phyloP scores from a whole-genome alignment of 2,329 filamentous ascomycete species.

The Septoria linicola region DNA sequence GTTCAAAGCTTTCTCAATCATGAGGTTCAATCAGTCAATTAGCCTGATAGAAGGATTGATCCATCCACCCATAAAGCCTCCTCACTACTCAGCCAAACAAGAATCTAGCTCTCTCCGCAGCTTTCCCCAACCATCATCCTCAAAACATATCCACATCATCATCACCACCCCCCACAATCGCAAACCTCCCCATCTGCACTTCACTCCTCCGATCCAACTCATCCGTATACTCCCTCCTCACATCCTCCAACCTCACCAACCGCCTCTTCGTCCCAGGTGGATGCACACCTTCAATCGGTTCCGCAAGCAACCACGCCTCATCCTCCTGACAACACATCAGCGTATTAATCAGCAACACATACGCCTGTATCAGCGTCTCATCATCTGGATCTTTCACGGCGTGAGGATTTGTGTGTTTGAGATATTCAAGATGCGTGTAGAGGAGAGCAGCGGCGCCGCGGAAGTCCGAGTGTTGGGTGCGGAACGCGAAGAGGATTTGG shows the following conservation, averaged over 20 bases:
- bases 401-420: slow-evolving; percentile 35
- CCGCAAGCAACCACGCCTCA: slow-evolving; percentile 75
- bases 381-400: slow-evolving; percentile 45
- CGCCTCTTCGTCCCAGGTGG: slow-evolving; percentile 57
- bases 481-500: slow-evolving; percentile 87
- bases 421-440: slow-evolving; percentile 55
- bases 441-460: slow-evolving; percentile 67
- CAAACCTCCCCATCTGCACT: slow-evolving; percentile 86
- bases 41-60: too few species aligned
- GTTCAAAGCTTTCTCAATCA: too few species aligned
- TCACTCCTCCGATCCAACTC: slow-evolving; percentile 86
- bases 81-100: too few species aligned
- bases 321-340: slow-evolving; percentile 79
- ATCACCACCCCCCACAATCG: slow-evolving; percentile 55
- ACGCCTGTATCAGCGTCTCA: slow-evolving; percentile 66
- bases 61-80: too few species aligned
- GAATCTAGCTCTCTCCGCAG: too few species aligned
- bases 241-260: slow-evolving; percentile 80
- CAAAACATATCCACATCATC: slow-evolving; percentile 37
- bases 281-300: slow-evolving; percentile 47
- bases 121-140: slow-evolving; percentile 1
- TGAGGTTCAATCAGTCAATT: too few species aligned
- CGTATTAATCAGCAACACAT: slow-evolving; percentile 89
- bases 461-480: slow-evolving; percentile 80
- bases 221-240: slow-evolving; percentile 83